Percentiles rank a stretch among this genome's conserved stretches.
Conservation (phyloP, 768 basidiomycete genomes). For the Amanita thiersii region DNA sequence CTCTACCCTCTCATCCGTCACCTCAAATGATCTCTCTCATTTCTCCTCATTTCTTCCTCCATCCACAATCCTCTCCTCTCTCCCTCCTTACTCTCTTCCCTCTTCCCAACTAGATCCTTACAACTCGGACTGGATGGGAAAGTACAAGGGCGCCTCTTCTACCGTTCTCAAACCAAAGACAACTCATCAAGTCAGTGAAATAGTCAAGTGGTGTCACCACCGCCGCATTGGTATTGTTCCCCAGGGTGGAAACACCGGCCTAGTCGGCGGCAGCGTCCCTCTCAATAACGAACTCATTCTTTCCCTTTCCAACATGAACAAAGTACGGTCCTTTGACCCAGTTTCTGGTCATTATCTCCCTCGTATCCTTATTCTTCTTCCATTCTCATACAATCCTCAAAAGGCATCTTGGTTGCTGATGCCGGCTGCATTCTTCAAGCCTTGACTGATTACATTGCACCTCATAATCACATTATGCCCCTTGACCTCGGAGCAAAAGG, state of each 20-base stretch:
- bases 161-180: conserved; percentile 88
- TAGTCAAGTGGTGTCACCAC: conserved; percentile 81
- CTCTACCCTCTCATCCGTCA: conserved; percentile 38
- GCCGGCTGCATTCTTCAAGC: conserved; percentile 91
- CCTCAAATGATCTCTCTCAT: conserved; percentile 52
- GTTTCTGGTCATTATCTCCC: conserved; percentile 54
- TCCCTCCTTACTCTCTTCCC: conserved; percentile 38
- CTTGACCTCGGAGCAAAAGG: conserved; percentile 94
- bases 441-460: conserved; percentile 78
- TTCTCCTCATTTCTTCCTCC: conserved; percentile 59
- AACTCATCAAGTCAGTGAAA: conserved; percentile 79
- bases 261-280: conserved; percentile 94
- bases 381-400: conserved; percentile 7
- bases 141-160: conserved; percentile 78
- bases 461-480: conserved; percentile 92
- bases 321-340: conserved; percentile 75
- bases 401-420: conserved; percentile 87
- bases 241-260: conserved; percentile 96
- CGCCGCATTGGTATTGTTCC: conserved; percentile 86
- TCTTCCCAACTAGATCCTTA: conserved; percentile 63
- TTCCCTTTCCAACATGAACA: conserved; percentile 74
- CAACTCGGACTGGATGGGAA: conserved; percentile 96
- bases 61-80: conserved; percentile 60
- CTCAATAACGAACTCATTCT: conserved; percentile 82
- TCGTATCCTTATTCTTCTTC: conserved; percentile 9